These are phyloP conservation scores for Exophiala mesophila DNA, from an alignment of 2,329 filamentous ascomycete species.

Conservation along the genomic window DNA sequence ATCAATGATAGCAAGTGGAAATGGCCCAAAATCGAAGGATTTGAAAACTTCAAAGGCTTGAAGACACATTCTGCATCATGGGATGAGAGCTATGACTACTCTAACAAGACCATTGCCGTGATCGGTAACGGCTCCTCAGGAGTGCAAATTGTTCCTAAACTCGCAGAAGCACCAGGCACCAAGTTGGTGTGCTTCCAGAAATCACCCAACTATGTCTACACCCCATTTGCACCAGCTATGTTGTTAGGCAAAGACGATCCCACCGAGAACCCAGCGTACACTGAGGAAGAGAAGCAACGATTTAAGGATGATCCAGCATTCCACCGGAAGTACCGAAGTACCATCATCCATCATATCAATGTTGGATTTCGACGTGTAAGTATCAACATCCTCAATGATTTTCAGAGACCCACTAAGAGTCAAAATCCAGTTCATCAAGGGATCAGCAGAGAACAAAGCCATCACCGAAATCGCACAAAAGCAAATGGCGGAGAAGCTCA, in stretches of 20 bases:
- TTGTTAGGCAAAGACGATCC: neutral
- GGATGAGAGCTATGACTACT: neutral
- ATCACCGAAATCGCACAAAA: conserved; percentile 2
- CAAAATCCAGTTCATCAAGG: conserved; percentile 38
- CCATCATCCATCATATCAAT: neutral
- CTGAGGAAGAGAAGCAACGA: neutral
- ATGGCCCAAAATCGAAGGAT: neutral
- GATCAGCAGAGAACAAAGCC: conserved; percentile 4
- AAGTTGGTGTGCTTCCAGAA: neutral
- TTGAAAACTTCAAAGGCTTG: neutral
- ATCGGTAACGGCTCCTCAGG: conserved; percentile 1
- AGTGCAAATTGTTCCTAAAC: conserved; percentile 1
- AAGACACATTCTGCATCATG: neutral
- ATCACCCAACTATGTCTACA: conserved; percentile 1
- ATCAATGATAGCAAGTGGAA: neutral
- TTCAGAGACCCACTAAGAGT: neutral
- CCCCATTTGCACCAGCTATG: neutral
- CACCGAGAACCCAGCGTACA: neutral
- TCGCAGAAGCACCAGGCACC: neutral
- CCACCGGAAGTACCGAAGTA: neutral
- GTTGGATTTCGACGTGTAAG: neutral
- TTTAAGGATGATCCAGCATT: neutral
- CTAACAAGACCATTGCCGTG: neutral
- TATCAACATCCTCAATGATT: neutral
- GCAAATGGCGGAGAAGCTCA: conserved; percentile 11